Percentiles rank a stretch among this genome's conserved stretches.
Conservation (phyloP, 2,329 filamentous ascomycete genomes). For the Cladosporium phlei region DNA sequence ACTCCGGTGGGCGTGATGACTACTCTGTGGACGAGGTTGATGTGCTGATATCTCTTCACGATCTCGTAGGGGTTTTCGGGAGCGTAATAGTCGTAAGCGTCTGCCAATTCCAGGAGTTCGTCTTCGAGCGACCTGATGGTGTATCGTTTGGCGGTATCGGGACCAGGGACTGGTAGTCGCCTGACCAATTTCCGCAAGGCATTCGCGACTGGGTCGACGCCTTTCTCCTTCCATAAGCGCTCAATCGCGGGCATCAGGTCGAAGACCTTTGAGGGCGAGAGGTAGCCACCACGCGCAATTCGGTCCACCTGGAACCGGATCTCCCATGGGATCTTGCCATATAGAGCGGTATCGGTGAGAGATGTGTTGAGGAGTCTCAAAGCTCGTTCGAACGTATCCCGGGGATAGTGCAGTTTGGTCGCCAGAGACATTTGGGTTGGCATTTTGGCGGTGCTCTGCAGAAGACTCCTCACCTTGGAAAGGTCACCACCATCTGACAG, state of each 20-base stretch:
- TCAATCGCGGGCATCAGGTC: conserved; percentile 45
- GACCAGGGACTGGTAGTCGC: conserved; percentile 52
- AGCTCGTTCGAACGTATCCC: conserved; percentile 13
- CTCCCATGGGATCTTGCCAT: conserved; percentile 45
- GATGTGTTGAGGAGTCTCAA: conserved; percentile 32
- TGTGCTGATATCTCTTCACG: conserved; percentile 28
- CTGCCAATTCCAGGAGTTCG: conserved; percentile 40
- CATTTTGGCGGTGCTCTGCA: conserved; percentile 27
- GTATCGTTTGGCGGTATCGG: conserved; percentile 44
- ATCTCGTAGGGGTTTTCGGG: conserved; percentile 31
- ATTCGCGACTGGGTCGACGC: conserved; percentile 28
- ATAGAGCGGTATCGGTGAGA: conserved; percentile 26
- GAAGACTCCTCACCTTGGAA: conserved; percentile 19
- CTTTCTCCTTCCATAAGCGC: conserved; percentile 25
- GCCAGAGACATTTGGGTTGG: conserved; percentile 28
- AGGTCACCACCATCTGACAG: conserved; percentile 28
- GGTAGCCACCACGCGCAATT: conserved; percentile 58
- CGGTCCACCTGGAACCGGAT: conserved; percentile 60
- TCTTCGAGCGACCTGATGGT: conserved; percentile 35
- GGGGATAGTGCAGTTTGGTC: conserved; percentile 17
- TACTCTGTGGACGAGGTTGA: conserved; percentile 33
- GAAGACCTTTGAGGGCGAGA: conserved; percentile 52
- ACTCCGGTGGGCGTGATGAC: conserved; percentile 38
- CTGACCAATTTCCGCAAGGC: conserved; percentile 52
- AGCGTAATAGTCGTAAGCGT: conserved; percentile 24